Conservation (phyloP, 106 monocot species). For the Acorus calamus region DNA sequence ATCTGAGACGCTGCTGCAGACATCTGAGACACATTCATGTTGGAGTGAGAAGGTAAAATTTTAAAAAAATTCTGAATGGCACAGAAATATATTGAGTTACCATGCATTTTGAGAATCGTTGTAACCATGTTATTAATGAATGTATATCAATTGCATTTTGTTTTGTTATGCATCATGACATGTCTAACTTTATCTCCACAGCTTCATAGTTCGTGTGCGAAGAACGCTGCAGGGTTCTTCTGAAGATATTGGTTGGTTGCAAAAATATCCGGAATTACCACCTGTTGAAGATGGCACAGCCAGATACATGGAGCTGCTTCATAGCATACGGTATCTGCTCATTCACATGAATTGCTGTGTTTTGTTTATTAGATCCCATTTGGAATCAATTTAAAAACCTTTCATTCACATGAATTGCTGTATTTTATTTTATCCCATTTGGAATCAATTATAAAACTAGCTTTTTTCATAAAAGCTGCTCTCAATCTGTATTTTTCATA, state of each 20-base stretch:
- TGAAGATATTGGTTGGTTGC: slow-evolving; percentile 68
- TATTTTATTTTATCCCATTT: no score
- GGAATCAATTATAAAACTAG: no score
- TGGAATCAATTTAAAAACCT: no score
- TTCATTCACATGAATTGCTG: no score
- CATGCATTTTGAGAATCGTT: neutral
- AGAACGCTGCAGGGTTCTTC: slow-evolving; percentile 57
- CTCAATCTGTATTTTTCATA: no score
- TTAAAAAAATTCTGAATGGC: no score
- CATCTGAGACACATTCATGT: slow-evolving; percentile 11
- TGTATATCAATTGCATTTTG: neutral
- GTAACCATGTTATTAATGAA: neutral
- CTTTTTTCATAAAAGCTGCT: no score
- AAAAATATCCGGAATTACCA: slow-evolving; percentile 37
- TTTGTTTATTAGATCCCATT: no score
- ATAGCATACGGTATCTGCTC: slow-evolving; percentile 38
- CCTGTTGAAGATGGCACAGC: slow-evolving; percentile 46
- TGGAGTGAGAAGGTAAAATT: slow-evolving; percentile 25
- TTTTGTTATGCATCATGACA: neutral
- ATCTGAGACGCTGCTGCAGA: slow-evolving; percentile 5
- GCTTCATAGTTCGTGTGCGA: slow-evolving; percentile 38
- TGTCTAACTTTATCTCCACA: slow-evolving; percentile 4
- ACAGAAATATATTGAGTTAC: neutral
- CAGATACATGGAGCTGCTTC: slow-evolving; percentile 47
- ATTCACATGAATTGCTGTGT: neutral